Base-by-base conservation (phyloP, 1,284 basidiomycete genomes). In the Pyrrhoderma noxium region DNA sequence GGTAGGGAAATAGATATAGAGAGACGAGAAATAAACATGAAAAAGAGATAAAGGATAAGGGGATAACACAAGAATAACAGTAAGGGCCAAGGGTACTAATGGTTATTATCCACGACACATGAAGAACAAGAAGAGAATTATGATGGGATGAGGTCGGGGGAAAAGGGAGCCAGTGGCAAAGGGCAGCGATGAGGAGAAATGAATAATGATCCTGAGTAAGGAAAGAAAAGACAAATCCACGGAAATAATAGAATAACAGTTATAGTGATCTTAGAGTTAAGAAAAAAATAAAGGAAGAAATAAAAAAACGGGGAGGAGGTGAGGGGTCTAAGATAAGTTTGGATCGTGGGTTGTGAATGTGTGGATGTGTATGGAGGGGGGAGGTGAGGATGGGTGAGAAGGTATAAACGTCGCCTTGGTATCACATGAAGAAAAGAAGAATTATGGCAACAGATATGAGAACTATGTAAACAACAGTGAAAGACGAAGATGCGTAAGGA, bases 171-270 rank as follows among this genome's bases (percentile, higher is more conserved):
- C 5, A 31, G 11, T 11, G 27, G 27, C 27, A 31, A 31, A 31
- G 27, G 27, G 5, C 27, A 31, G 11, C 27, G 49, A 47, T 31
- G 55, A 55, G 52, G 52, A 49, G 49, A 38, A 23, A 36, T 37
- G 47, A 47, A 41, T 36, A 49, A 27, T 43, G 44, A 34, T 50
- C 49, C 47, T 43, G 42, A 41, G 36, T 44, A 50, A 54, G 41
- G n/a, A 47, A 54, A 49, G 37, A 56, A 37, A 21, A 44, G 52
- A 41, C 43, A 47, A 44, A 49, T 27, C 38, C 37, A 42, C 39
- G 25, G 49, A 42, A 34, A 47, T 35, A 36, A 41, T 13, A 44
- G 22, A 51, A 25, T 41, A 49, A 46, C 27, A 51, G 49, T 41
- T 40, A 38, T 13, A n/a, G 34, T 35, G 52, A 44, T 11, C 22